Evolutionary conservation across 495 filamentous ascomycete genomes (phyloP), one percentile per base, ranked within the genome.

Genomic region (Aspergillus olivimuriae): DNA sequence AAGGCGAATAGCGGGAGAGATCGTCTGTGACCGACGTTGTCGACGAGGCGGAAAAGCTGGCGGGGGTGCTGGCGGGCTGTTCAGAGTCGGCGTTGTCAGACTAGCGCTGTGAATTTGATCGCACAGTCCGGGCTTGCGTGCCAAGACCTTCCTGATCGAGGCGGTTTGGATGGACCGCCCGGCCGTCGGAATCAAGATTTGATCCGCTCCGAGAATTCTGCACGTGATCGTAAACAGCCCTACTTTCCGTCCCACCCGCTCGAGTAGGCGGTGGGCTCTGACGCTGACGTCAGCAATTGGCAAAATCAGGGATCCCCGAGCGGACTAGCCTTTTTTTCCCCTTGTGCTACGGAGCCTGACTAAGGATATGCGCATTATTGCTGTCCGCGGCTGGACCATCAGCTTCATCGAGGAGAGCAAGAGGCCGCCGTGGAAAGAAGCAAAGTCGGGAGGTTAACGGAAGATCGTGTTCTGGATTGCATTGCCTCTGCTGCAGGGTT

Each of bases 101-200:
- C 61, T 60, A 57, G 58, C 56, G 61, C 55, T 28, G 48, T 65
- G 66, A 70, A 70, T 70, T 70, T 68, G 57, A 67, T 70, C 66
- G 66, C 66, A 70, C 66, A 70, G 60, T 66, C 64, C 53, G 53
- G 52, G 51, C 57, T 55, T 51, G 53, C 40, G 43, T 44, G 63
- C 66, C 66, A 69, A 69, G 66, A 55, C 62, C 51, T 50, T 41
- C 44, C 43, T 50, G 47, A 57, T 60, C 57, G 52, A 56, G 51
- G 48, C 44, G 28, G 43, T 44, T 48, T 54, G 35, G 39, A 44
- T 35, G 46, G 34, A 24, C 42, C 30, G 19, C 24, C 7, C 15
- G 18, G 23, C 28, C 15, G 56, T 56, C 41, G 55, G 65, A 58
- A 47, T 12, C 7, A 48, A 15, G 9, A 22, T 36, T 54, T 58